These are phyloP conservation scores for Comarum palustre DNA, from an alignment of 306 rosid genomes.

Conservation along the genomic window DNA sequence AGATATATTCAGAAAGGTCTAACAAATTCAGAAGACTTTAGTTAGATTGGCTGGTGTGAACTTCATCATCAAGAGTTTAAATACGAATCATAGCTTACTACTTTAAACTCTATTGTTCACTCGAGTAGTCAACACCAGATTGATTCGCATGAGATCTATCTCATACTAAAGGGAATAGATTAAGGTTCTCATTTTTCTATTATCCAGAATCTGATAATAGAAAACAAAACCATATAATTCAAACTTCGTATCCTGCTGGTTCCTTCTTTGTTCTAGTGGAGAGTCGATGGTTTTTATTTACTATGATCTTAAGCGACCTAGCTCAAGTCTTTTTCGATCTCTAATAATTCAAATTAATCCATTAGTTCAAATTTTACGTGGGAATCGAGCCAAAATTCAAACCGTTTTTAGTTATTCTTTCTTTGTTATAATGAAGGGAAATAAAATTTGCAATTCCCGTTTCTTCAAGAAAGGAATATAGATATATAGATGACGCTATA, in stretches of 20 bases:
- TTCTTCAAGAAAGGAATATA: too few relatives aligned
- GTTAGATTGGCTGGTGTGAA: neutral
- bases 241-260: neutral
- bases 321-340: too few relatives aligned
- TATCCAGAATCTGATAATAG: neutral
- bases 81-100: neutral
- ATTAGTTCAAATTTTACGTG: neutral
- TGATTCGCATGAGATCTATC: conserved; percentile 3
- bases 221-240: neutral
- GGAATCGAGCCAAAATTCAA: neutral
- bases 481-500: too few relatives aligned
- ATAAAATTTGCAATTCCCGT: too few relatives aligned
- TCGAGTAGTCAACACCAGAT: conserved; percentile 15
- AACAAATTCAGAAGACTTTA: neutral
- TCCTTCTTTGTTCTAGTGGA: neutral
- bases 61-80: neutral
- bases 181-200: neutral
- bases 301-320: neutral
- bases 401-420: neutral
- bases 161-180: neutral
- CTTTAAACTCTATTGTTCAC: neutral
- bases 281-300: neutral
- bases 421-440: neutral
- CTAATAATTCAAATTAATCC: neutral
- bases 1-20: neutral